Conservation (phyloP, 257 asterid genomes). For the Galeopsis tetrahit region DNA sequence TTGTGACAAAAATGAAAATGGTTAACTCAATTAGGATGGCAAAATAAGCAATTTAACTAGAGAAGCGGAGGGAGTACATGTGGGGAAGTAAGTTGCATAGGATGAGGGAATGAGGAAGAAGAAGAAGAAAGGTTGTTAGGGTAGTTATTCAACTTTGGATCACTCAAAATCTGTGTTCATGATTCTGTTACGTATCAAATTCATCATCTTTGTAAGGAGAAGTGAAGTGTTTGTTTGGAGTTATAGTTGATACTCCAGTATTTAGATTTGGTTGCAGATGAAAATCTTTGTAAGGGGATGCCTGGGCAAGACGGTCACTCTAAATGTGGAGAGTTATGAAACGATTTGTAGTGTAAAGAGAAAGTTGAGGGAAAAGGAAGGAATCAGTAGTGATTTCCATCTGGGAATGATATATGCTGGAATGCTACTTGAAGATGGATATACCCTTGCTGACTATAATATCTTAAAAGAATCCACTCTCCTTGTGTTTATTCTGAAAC, state of each 20-base stretch:
- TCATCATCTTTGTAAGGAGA: too few species aligned
- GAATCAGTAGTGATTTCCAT: too few species aligned
- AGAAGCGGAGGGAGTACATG: too few species aligned
- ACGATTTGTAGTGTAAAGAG: neutral
- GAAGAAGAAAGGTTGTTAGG: neutral
- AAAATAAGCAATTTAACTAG: too few species aligned
- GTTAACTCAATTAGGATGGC: too few species aligned
- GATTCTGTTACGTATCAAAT: too few species aligned
- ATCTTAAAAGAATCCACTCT: constrained; percentile 24
- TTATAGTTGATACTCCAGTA: too few species aligned
- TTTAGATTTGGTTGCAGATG: neutral
- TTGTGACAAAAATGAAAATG: neutral
- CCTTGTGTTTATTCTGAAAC: neutral
- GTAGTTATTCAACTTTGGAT: too few species aligned
- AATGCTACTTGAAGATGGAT: constrained; percentile 19
- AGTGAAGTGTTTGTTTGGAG: neutral
- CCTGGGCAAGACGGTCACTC: neutral
- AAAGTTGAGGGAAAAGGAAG: neutral
- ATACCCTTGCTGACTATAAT: constrained; percentile 1
- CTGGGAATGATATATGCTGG: neutral
- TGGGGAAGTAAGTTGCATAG: neutral
- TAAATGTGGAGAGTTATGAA: neutral
- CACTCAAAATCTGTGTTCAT: neutral
- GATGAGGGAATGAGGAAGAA: neutral
- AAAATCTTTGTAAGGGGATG: neutral